These are phyloP conservation scores for Lomentospora prolificans DNA, from an alignment of 2,329 filamentous ascomycete genomes.

Conservation along the genomic window DNA sequence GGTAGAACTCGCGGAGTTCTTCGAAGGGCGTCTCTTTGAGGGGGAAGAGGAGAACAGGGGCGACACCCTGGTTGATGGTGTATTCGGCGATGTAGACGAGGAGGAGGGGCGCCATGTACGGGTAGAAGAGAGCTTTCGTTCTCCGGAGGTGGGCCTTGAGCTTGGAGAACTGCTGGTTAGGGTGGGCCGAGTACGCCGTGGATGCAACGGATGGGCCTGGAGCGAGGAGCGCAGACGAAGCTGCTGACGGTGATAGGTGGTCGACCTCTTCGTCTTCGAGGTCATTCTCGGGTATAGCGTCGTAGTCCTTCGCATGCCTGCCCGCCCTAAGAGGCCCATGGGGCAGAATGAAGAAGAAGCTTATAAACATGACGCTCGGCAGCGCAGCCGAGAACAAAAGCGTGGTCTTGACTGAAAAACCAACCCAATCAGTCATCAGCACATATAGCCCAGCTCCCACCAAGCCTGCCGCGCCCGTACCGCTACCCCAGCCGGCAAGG, in stretches of 20 bases:
- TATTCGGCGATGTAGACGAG: slow-evolving; percentile 95
- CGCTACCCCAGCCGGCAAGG: slow-evolving; percentile 84
- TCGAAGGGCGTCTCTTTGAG: slow-evolving; percentile 65
- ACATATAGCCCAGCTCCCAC: slow-evolving; percentile 85
- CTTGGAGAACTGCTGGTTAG: slow-evolving; percentile 17
- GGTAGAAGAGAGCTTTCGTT: slow-evolving; percentile 60
- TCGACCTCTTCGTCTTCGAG: slow-evolving; percentile 27
- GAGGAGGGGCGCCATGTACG: slow-evolving; percentile 80
- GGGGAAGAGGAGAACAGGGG: slow-evolving; percentile 83
- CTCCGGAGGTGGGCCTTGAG: slow-evolving; percentile 51
- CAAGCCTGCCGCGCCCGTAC: slow-evolving; percentile 81
- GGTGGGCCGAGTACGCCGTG: slow-evolving; percentile 26
- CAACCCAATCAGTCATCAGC: slow-evolving; percentile 69
- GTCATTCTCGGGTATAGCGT: slow-evolving; percentile 35
- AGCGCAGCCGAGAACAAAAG: slow-evolving; percentile 70
- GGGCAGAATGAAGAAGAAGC: slow-evolving; percentile 78
- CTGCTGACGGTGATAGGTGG: slow-evolving; percentile 25
- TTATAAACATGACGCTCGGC: slow-evolving; percentile 71
- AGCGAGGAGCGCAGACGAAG: slow-evolving; percentile 38
- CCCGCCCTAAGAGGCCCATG: slow-evolving; percentile 49
- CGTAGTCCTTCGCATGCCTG: slow-evolving; percentile 38
- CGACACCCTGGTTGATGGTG: slow-evolving; percentile 86
- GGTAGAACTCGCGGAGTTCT: slow-evolving; percentile 81
- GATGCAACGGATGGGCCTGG: slow-evolving; percentile 30
- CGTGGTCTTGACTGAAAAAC: slow-evolving; percentile 63